phyloP scores from a whole-genome alignment of 169 alveolate species.

The Plasmodium ovale region DNA sequence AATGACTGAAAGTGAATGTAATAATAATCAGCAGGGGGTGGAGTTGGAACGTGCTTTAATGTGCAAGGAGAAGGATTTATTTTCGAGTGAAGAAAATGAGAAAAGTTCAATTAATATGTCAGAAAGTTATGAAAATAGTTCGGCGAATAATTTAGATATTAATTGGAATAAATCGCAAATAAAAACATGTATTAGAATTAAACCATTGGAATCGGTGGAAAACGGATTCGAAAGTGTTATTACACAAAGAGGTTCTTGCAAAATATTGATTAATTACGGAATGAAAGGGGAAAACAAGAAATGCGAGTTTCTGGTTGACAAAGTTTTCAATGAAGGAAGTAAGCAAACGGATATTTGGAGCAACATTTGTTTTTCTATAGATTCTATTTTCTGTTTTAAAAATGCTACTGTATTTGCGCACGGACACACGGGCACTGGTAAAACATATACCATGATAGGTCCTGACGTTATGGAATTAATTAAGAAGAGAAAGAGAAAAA shows the following conservation, averaged over 20 bases:
- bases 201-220: constrained; percentile 55
- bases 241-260: constrained; percentile 47
- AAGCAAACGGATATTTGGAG: constrained; percentile 81
- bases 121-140: constrained; percentile 15
- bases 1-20: neutral
- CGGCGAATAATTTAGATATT: constrained; percentile 47
- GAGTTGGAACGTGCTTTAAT: neutral
- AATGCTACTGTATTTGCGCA: constrained; percentile 84
- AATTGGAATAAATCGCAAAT: constrained; percentile 75
- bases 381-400: constrained; percentile 77
- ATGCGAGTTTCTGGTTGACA: constrained; percentile 78
- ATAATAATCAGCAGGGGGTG: constrained; percentile 1
- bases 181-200: constrained; percentile 75
- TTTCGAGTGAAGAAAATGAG: constrained; percentile 21
- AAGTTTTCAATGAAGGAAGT: constrained; percentile 76
- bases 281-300: constrained; percentile 23
- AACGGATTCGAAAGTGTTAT: constrained; percentile 24
- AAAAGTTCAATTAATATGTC: constrained; percentile 5
- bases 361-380: constrained; percentile 77
- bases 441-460: constrained; percentile 85
- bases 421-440: constrained; percentile 88
- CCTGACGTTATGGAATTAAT: constrained; percentile 81
- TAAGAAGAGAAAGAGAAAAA: constrained; percentile 49
- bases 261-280: constrained; percentile 72
- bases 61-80: neutral